Conservation (phyloP, 345 rosid species). For the Eucalyptus marginata region DNA sequence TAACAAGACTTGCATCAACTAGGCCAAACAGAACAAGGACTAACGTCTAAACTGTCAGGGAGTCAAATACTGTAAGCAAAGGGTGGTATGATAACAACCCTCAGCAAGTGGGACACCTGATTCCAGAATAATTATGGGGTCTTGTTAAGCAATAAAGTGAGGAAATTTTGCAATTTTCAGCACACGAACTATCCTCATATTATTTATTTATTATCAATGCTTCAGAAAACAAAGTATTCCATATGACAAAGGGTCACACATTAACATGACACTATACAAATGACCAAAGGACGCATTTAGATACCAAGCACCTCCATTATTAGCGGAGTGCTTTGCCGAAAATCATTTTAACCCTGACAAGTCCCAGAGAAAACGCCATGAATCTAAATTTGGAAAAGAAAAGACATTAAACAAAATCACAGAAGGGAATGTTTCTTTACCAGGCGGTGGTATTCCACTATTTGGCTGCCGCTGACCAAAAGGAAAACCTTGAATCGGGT, state of each 20-base stretch:
- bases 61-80: background rate
- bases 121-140: background rate
- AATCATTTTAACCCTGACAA: background rate
- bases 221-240: background rate
- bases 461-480: constrained; percentile 49
- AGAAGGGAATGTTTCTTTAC: background rate
- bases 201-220: background rate
- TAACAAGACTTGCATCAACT: background rate
- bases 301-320: background rate
- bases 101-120: background rate
- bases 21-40: background rate
- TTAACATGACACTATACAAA: background rate
- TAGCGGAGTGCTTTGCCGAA: background rate
- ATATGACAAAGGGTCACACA: background rate
- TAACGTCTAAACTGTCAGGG: background rate
- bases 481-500: constrained; percentile 50
- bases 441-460: constrained; percentile 26
- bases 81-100: background rate
- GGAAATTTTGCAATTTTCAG: background rate
- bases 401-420: background rate
- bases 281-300: background rate
- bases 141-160: background rate
- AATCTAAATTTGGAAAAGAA: background rate
- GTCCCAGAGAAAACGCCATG: background rate
- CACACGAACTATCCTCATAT: background rate